A percentile compares a stretch with the other conserved stretches of the same genome.
These are phyloP conservation scores for Sordariomycetes sp. DNA, from an alignment of 2,329 filamentous ascomycete species.

Conservation along the genomic window DNA sequence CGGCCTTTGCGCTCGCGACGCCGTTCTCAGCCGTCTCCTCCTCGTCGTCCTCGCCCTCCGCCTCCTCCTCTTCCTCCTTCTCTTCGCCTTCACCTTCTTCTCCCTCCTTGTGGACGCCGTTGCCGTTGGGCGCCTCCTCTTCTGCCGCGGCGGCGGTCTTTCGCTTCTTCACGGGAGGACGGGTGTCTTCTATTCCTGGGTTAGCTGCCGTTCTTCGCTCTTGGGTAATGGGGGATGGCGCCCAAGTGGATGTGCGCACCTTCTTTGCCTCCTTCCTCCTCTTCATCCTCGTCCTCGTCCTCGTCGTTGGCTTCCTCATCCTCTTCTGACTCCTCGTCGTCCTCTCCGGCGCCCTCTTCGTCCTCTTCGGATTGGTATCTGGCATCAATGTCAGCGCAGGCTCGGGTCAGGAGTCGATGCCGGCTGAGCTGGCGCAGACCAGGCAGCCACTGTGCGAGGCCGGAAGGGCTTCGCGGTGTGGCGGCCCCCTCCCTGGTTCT, in stretches of 20 bases:
- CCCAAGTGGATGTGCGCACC: not conserved
- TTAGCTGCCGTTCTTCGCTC: not conserved
- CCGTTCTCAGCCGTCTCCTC: not conserved
- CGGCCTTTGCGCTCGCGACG: not conserved
- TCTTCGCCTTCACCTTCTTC: not conserved
- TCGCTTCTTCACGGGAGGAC: not conserved
- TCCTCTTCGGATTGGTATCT: not conserved
- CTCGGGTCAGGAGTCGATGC: not conserved
- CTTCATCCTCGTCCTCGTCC: not conserved
- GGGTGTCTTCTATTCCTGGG: not conserved
- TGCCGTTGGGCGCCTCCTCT: not conserved
- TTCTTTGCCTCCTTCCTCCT: not conserved
- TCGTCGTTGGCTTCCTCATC: not conserved
- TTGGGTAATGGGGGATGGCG: not conserved
- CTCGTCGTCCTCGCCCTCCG: not conserved
- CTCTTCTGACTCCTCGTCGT: not conserved
- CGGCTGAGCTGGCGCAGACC: not conserved
- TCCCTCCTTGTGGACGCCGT: not conserved
- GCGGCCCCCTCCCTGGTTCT: not conserved
- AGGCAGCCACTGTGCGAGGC: not conserved
- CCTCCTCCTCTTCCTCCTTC: not conserved
- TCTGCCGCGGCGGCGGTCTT: not conserved
- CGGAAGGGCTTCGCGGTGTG: too few relatives aligned
- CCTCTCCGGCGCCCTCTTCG: not conserved
- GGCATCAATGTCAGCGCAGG: not conserved